Evolutionary conservation across 1,284 basidiomycete genomes (phyloP), one percentile per base, ranked within the genome.

Genomic region (Crucibulum parvulum): DNA sequence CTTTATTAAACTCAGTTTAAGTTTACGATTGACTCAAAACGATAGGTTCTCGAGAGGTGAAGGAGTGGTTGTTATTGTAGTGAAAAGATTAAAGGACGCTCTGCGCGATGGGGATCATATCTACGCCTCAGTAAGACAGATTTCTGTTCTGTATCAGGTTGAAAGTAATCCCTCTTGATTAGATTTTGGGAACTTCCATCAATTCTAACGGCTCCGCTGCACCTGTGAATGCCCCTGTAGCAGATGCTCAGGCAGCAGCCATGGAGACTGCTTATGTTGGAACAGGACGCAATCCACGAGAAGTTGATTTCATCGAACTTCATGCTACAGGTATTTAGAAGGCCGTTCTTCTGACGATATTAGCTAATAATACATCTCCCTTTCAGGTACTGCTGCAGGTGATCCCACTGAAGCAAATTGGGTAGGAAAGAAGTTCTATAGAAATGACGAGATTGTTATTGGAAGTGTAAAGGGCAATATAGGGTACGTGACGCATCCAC

Each of bases 311-410:
- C 58, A 65, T 82, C 0, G 82, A 84, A 63, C 51, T 82, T 10
- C 82, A 84, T 62, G 80, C 76, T 7, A 83, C 82, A 34, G 82
- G 78, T 2, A n/a, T n/a, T n/a, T n/a, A n/a, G n/a, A n/a, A n/a
- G n/a, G n/a, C n/a, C n/a, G n/a, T n/a, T n/a, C n/a, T n/a, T n/a
- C n/a, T n/a, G n/a, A n/a, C n/a, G n/a, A n/a, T n/a, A n/a, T n/a
- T n/a, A n/a, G n/a, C n/a, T n/a, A n/a, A n/a, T n/a, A n/a, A n/a
- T n/a, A n/a, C n/a, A n/a, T n/a, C n/a, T n/a, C n/a, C n/a, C n/a
- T n/a, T n/a, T n/a, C n/a, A n/a, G n/a, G n/a, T n/a, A 82, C 82
- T 4, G 72, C 77, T 18, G 67, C 69, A 16, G 82, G 82, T 4
- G 82, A 84, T 63, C 81, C 81, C 3, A 78, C 74, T 0, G 82